phyloP scores from a whole-genome alignment of 2,329 filamentous ascomycete species.

The Ophiosphaerella narmari region DNA sequence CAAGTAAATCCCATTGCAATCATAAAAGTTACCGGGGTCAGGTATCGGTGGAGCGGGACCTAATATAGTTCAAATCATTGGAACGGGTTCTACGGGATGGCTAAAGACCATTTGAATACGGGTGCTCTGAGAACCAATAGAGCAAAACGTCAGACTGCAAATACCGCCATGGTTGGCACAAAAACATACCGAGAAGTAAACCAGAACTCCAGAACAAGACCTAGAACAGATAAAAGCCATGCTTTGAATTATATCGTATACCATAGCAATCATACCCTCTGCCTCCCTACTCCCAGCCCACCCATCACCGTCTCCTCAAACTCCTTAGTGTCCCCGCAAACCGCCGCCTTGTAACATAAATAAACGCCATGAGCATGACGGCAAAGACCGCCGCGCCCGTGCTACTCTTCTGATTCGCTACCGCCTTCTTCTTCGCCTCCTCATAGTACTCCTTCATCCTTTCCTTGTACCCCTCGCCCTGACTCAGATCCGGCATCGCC shows the following conservation, averaged over 20 bases:
- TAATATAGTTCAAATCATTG: too few species aligned
- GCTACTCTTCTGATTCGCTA: slow-evolving; percentile 17
- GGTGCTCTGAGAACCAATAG: too few species aligned
- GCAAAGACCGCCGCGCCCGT: slow-evolving; percentile 19
- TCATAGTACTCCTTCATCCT: slow-evolving; percentile 24
- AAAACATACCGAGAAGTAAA: too few species aligned
- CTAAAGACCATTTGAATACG: too few species aligned
- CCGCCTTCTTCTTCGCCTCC: slow-evolving; percentile 27
- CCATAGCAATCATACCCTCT: background rate
- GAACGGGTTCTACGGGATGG: too few species aligned
- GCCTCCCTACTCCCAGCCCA: background rate
- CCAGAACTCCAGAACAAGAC: too few species aligned
- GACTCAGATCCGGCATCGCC: slow-evolving; percentile 75
- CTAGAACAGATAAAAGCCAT: too few species aligned
- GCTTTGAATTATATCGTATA: background rate
- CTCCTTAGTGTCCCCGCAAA: slow-evolving; percentile 32
- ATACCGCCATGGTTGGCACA: too few species aligned
- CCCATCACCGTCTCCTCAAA: slow-evolving; percentile 15
- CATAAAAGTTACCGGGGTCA: too few species aligned
- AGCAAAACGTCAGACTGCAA: too few species aligned
- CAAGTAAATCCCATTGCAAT: too few species aligned
- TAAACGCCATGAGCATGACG: slow-evolving; percentile 19
- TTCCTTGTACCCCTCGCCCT: slow-evolving; percentile 18
- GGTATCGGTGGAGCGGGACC: too few species aligned
- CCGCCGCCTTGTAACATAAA: slow-evolving; percentile 28